Evolutionary conservation across 441 rosid species (phyloP).

Genomic region (Populus tomentosa): DNA sequence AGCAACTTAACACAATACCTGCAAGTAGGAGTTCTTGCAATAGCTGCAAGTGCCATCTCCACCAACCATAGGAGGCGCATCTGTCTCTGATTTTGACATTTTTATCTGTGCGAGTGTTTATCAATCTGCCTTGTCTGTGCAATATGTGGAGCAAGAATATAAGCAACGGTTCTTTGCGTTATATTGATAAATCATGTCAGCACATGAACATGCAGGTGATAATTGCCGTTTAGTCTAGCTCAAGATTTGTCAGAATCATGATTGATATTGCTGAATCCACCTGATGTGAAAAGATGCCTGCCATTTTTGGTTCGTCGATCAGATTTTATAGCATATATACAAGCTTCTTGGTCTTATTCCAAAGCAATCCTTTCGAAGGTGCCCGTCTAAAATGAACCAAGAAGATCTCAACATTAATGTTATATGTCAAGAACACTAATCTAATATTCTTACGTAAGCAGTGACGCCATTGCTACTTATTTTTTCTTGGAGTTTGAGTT

Average conservation of each 20-base stretch:
- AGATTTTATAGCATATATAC: not conserved
- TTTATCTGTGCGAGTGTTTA: not conserved
- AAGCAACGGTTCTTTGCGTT: not conserved
- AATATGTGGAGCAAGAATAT: not conserved
- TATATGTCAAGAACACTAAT: not conserved
- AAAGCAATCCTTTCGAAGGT: not conserved
- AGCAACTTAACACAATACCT: constrained; percentile 8
- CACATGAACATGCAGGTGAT: not conserved
- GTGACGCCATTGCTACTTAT: too few relatives aligned
- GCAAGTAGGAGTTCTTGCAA: constrained; percentile 10
- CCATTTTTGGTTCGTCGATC: too few relatives aligned
- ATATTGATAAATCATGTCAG: not conserved
- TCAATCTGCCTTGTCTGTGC: not conserved
- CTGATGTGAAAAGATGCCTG: too few relatives aligned
- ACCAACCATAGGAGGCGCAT: constrained; percentile 7
- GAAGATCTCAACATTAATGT: not conserved
- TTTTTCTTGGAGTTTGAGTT: not conserved
- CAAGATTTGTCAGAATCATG: not conserved
- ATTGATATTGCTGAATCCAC: too few relatives aligned
- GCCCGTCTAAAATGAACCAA: too few relatives aligned
- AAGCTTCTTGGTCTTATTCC: not conserved
- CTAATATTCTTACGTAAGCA: not conserved
- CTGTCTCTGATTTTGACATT: not conserved
- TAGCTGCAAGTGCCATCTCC: constrained; percentile 13
- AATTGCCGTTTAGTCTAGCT: not conserved